Conservation (phyloP, 768 basidiomycete genomes). For the Agrocybe praecox region DNA sequence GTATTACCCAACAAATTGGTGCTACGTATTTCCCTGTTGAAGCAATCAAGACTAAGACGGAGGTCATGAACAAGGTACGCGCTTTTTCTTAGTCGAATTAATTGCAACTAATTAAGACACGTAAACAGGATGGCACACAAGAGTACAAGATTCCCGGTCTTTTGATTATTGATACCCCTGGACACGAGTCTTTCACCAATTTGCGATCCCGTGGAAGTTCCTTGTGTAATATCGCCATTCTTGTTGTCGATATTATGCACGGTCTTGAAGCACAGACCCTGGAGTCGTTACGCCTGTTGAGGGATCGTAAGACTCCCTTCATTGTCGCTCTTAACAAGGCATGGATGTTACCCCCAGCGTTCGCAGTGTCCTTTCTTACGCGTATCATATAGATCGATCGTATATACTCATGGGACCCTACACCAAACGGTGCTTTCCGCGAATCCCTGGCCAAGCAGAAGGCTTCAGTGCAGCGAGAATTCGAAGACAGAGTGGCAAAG, state of each 20-base stretch:
- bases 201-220: slow-evolving; percentile 94
- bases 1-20: slow-evolving; percentile 99
- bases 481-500: slow-evolving; percentile 83
- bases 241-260: slow-evolving; percentile 99
- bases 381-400: slow-evolving; percentile 79
- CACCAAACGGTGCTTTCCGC: slow-evolving; percentile 89
- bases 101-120: not conserved
- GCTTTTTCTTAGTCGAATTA: slow-evolving; percentile 8
- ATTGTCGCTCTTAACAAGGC: slow-evolving; percentile 99
- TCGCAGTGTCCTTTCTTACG: not conserved
- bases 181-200: slow-evolving; percentile 99
- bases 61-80: slow-evolving; percentile 85
- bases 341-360: slow-evolving; percentile 10
- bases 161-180: slow-evolving; percentile 95
- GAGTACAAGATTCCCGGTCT: slow-evolving; percentile 98
- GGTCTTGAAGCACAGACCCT: slow-evolving; percentile 98
- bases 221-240: slow-evolving; percentile 97
- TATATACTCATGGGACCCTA: slow-evolving; percentile 93
- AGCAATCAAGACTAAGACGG: slow-evolving; percentile 91
- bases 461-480: slow-evolving; percentile 82
- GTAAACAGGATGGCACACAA: slow-evolving; percentile 65
- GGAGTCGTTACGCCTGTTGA: slow-evolving; percentile 89
- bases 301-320: slow-evolving; percentile 95
- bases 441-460: slow-evolving; percentile 87
- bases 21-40: slow-evolving; percentile 98